phyloP scores from a whole-genome alignment of 108 stramenopile species.

The Fistulifera solaris region DNA sequence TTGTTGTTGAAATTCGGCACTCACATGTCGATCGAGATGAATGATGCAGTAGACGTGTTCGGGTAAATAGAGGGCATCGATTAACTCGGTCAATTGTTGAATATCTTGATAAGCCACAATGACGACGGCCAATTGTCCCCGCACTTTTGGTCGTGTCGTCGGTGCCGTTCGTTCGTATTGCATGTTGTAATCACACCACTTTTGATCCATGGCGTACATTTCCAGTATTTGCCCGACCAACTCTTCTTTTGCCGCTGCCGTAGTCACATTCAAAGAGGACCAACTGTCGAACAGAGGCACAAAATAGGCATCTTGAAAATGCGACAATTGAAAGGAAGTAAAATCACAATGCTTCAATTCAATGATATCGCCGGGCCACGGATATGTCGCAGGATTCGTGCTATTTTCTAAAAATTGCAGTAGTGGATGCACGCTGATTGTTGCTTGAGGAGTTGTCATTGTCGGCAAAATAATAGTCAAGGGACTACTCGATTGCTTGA shows the following conservation, averaged over 20 bases:
- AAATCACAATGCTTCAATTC: no score
- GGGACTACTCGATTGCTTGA: no score
- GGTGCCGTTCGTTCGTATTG: slow-evolving; percentile 7
- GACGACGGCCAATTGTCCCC: slow-evolving; percentile 16
- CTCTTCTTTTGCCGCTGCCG: slow-evolving; percentile 1
- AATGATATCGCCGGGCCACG: no score
- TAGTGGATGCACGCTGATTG: no score
- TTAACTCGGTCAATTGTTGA: slow-evolving; percentile 19
- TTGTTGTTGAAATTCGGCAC: slow-evolving; percentile 1
- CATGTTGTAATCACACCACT: slow-evolving; percentile 15
- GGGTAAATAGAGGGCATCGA: slow-evolving; percentile 25
- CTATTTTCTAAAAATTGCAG: no score
- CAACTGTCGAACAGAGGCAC: no score
- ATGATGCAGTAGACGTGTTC: slow-evolving; percentile 24
- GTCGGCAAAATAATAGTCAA: no score
- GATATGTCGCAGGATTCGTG: no score
- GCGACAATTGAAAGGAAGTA: no score
- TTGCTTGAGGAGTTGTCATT: no score
- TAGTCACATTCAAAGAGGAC: no score
- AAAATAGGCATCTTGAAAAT: no score
- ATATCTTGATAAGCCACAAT: slow-evolving; percentile 31
- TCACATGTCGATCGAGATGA: slow-evolving; percentile 25
- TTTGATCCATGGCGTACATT: slow-evolving; percentile 14
- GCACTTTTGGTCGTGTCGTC: not conserved
- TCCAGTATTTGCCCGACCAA: slow-evolving; percentile 18